A percentile compares a stretch with the other conserved stretches of the same genome.
Conservation (phyloP, 768 basidiomycete genomes). For the Boletus sp. region DNA sequence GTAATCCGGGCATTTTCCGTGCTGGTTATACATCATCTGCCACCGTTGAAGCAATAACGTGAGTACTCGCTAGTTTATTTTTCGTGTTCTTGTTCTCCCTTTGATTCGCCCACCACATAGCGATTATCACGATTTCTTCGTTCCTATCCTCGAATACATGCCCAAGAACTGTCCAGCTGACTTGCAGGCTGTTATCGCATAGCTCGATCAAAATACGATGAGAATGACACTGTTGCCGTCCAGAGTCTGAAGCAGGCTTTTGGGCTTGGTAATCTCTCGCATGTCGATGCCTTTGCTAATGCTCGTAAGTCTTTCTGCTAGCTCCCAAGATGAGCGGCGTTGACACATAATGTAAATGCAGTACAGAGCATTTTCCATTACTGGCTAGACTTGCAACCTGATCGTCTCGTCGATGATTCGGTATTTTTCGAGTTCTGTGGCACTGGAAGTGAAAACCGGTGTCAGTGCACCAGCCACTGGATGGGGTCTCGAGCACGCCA, state of each 20-base stretch:
- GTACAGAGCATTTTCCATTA: no score
- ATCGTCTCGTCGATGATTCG: no score
- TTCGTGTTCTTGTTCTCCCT: background rate
- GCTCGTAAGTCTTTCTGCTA: constrained; percentile 37
- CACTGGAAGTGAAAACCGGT: constrained; percentile 38
- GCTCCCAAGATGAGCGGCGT: background rate
- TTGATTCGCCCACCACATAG: constrained; percentile 3
- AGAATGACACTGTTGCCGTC: constrained; percentile 46
- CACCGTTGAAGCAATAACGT: constrained; percentile 46
- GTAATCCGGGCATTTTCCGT: constrained; percentile 40
- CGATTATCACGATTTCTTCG: constrained; percentile 53
- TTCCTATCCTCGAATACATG: constrained; percentile 67
- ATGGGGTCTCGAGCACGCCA: constrained; percentile 62
- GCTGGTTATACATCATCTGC: constrained; percentile 48
- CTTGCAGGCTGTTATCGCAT: constrained; percentile 58
- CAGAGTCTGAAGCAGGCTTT: constrained; percentile 55
- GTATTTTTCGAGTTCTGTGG: constrained; percentile 42
- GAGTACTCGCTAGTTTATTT: constrained; percentile 16
- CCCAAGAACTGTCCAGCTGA: constrained; percentile 73
- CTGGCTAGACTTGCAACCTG: no score
- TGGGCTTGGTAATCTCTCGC: constrained; percentile 54
- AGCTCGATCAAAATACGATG: constrained; percentile 57
- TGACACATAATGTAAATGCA: no score
- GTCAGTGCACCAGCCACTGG: constrained; percentile 44
- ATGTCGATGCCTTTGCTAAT: constrained; percentile 66